Evolutionary conservation across 164 flowering plant species (phyloP), one percentile per base, ranked within the genome.

Genomic region (Hamamelis virginiana): DNA sequence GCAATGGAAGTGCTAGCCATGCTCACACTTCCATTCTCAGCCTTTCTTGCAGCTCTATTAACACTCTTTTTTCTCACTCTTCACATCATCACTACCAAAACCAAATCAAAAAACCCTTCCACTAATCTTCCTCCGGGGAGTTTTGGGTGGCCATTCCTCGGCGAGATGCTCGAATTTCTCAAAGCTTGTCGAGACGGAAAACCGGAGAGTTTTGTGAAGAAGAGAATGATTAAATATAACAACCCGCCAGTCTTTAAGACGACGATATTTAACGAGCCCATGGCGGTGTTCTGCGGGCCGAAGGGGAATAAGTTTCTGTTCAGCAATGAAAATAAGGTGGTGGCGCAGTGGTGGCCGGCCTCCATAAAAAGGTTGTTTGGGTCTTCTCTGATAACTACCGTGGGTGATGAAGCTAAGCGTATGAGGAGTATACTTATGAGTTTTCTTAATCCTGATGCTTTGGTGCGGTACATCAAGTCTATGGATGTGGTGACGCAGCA

Each of bases 91-190:
- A 33, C 41, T 33, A 33, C 41, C 41, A 33, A 33, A 57, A 57
- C 28, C 47, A 21, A 48, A 18, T 3, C 27, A 56, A 27, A 48
- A 21, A 22, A 41, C 48, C 43, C 14, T 59, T 51, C 63, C 46
- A 63, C 15, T 15, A 27, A 66, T 13, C 76, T 75, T 27, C 81
- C 84, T 59, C 84, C 82, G 0, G 82, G 84, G 10, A 76, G 70
- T 60, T 23, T 27, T 1, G 82, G 84, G 9, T 76, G 74, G 80
- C 84, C 82, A 0, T 3, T 74, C 8, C 10, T 79, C 0, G 84
- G 82, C 13, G 82, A 81, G 50, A 72, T 78, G 1, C 52, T 81
- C 8, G 63, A 56, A 15, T 68, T 64, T 58, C 19, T 75, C 1
- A 1, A 33, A 3, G 41, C 77, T 0, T 22, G 23, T 13, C 8